Evolutionary conservation across 495 filamentous ascomycete genomes (phyloP).

Genomic region (Podospora sp.): DNA sequence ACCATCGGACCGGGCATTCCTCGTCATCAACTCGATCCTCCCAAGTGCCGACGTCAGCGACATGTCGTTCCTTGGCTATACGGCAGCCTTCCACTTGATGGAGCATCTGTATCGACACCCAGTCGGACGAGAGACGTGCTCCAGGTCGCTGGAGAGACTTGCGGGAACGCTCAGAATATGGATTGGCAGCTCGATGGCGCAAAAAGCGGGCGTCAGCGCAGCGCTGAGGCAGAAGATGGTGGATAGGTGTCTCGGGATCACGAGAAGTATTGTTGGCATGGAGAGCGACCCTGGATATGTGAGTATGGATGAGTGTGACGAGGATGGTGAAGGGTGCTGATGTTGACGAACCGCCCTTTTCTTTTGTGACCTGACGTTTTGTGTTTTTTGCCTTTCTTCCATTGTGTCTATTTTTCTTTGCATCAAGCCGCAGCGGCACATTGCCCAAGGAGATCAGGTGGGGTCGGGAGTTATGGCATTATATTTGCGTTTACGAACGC

Average conservation of each 20-base stretch:
- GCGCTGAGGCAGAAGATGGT: conserved; percentile 51
- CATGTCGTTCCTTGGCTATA: conserved; percentile 74
- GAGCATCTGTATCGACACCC: conserved; percentile 58
- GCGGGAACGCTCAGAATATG: conserved; percentile 58
- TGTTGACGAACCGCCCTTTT: background rate
- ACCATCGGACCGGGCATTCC: conserved; percentile 44
- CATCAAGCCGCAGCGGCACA: background rate
- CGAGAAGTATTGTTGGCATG: conserved; percentile 55
- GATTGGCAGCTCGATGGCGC: conserved; percentile 50
- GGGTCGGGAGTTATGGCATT: background rate
- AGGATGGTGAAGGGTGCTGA: conserved; percentile 29
- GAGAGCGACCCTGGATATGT: conserved; percentile 57
- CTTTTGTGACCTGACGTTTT: background rate
- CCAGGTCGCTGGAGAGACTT: conserved; percentile 52
- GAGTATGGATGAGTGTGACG: conserved; percentile 46
- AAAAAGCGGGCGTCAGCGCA: conserved; percentile 48
- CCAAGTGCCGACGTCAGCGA: conserved; percentile 45
- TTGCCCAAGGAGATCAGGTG: background rate
- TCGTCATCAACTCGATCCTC: conserved; percentile 50
- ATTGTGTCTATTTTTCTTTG: background rate
- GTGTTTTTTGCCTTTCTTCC: background rate
- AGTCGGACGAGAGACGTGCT: conserved; percentile 49
- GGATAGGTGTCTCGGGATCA: conserved; percentile 51
- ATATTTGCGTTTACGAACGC: background rate
- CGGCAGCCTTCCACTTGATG: conserved; percentile 73